Percentiles rank a stretch among this genome's conserved stretches.
phyloP scores from a whole-genome alignment of 1,284 basidiomycete species.

The Athelia psychrophila region DNA sequence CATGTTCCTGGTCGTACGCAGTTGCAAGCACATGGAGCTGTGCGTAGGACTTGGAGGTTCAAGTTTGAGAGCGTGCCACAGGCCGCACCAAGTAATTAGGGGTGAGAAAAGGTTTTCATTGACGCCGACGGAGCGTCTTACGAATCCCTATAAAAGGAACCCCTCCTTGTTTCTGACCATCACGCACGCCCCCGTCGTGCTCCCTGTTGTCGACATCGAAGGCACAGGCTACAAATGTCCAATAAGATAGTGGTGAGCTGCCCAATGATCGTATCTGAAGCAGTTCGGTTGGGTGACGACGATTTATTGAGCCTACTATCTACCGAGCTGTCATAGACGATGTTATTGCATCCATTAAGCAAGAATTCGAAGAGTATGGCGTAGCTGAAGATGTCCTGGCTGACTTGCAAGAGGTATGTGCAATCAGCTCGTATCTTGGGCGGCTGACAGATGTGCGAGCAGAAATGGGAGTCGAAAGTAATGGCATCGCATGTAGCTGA shows the following conservation, averaged over 20 bases:
- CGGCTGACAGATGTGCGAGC: conserved; percentile 6
- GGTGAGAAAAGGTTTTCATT: no score
- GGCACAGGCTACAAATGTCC: conserved; percentile 53
- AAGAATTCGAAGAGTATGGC: conserved; percentile 97
- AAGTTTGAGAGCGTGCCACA: no score
- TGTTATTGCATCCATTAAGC: conserved; percentile 84
- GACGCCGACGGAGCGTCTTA: not conserved
- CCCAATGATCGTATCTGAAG: conserved; percentile 52
- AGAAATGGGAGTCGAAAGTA: conserved; percentile 96
- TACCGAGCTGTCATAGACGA: conserved; percentile 97
- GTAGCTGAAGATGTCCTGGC: conserved; percentile 90
- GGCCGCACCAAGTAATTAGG: no score
- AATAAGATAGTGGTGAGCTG: conserved; percentile 92
- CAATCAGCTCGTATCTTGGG: not conserved
- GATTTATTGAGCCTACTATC: conserved; percentile 77
- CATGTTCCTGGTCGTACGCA: no score
- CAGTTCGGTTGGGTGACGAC: conserved; percentile 57
- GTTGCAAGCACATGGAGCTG: no score
- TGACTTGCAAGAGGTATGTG: conserved; percentile 83
- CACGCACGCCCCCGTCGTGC: conserved; percentile 1
- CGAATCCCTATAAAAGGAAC: conserved; percentile 2
- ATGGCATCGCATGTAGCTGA: conserved; percentile 92
- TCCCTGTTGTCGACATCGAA: conserved; percentile 23
- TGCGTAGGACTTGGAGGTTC: no score
- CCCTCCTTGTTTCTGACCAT: not conserved